Evolutionary conservation across 352 stramenopile genomes (phyloP).

Genomic region (Pythium dissimile): DNA sequence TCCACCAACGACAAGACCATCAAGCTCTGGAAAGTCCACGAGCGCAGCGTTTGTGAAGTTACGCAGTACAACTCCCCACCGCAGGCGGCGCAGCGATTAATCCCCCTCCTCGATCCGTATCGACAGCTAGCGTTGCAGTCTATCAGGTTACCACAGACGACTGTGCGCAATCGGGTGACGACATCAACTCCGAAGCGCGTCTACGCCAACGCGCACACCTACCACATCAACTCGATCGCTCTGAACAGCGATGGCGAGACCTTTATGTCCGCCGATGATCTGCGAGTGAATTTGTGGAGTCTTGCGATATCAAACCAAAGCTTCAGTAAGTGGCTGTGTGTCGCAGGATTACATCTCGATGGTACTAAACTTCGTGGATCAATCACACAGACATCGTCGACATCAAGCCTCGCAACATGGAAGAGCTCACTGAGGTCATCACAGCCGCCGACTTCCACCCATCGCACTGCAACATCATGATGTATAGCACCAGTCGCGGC

Average conservation of each 20-base stretch:
- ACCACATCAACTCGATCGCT: constrained; percentile 96
- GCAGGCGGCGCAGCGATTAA: not conserved
- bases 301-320: constrained; percentile 87
- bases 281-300: constrained; percentile 96
- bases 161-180: constrained; percentile 54
- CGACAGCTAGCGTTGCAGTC: constrained; percentile 13
- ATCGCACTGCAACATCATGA: constrained; percentile 92
- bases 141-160: constrained; percentile 57
- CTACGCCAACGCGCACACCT: constrained; percentile 94
- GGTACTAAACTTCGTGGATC: not conserved
- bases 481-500: constrained; percentile 93
- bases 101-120: constrained; percentile 1
- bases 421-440: constrained; percentile 96
- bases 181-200: constrained; percentile 80
- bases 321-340: constrained; percentile 70
- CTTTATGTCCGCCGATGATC: constrained; percentile 95
- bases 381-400: constrained; percentile 89
- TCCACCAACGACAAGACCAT: constrained; percentile 98
- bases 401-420: constrained; percentile 97
- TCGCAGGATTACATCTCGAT: not conserved
- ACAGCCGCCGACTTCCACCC: constrained; percentile 94
- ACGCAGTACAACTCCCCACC: constrained; percentile 66
- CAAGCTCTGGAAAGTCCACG: constrained; percentile 94
- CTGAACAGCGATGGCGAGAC: constrained; percentile 94
- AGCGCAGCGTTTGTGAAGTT: constrained; percentile 72